phyloP scores from a whole-genome alignment of 805 yeast species.

The Tetrapisispora taiwanensis region DNA sequence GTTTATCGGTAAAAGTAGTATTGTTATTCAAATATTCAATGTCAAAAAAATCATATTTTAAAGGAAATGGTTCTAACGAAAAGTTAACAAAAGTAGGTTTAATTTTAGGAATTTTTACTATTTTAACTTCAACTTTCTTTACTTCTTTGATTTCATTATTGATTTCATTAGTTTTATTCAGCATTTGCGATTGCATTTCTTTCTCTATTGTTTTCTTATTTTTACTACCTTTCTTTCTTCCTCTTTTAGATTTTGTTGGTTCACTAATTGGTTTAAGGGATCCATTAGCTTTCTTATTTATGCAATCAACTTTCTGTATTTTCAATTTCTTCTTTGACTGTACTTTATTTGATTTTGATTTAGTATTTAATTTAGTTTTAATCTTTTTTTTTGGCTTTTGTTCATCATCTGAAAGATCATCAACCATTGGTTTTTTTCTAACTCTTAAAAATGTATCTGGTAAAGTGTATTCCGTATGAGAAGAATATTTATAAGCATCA shows the following conservation, averaged over 20 bases:
- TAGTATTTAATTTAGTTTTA: background rate
- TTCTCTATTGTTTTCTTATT: background rate
- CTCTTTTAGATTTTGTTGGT: background rate
- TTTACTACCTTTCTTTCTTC: background rate
- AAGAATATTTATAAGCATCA: conserved; percentile 22
- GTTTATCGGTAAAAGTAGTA: conserved; percentile 3
- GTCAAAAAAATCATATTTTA: conserved; percentile 15
- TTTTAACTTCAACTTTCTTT: background rate
- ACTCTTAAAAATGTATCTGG: conserved; percentile 20
- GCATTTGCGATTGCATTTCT: background rate
- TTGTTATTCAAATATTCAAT: conserved; percentile 6
- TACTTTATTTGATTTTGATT: background rate
- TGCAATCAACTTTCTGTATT: background rate
- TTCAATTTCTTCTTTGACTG: background rate
- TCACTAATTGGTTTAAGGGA: background rate
- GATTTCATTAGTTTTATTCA: background rate
- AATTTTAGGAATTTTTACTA: background rate
- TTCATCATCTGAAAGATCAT: background rate
- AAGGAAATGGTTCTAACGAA: conserved; percentile 4
- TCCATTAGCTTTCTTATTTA: background rate
- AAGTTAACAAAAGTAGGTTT: conserved; percentile 3
- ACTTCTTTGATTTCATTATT: background rate
- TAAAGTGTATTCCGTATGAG: conserved; percentile 17
- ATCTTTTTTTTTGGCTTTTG: background rate
- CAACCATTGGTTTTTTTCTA: conserved; percentile 1